Percentiles rank a stretch among this genome's conserved stretches.
phyloP scores from a whole-genome alignment of 2,329 filamentous ascomycete genomes.

The Thielaviopsis ethacetica region DNA sequence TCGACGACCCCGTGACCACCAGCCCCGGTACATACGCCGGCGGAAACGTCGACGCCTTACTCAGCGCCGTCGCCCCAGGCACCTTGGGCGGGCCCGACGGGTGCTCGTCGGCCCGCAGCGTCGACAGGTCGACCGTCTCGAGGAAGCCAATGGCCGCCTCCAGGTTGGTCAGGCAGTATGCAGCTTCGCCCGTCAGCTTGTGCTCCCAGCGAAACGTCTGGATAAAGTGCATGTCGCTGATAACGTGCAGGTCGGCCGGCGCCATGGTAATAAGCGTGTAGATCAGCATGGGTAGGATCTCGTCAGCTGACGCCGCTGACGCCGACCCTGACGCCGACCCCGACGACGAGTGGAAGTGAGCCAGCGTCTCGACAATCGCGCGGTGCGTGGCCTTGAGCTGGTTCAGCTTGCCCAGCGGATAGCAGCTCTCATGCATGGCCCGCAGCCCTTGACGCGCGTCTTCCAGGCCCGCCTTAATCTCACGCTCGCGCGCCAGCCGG shows the following conservation, averaged over 20 bases:
- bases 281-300: conserved; percentile 92
- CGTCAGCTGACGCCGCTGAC: conserved; percentile 95
- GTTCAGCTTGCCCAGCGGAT: conserved; percentile 80
- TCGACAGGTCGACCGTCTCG: conserved; percentile 87
- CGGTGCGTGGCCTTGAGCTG: conserved; percentile 81
- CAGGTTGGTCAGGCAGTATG: conserved; percentile 90
- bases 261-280: conserved; percentile 87
- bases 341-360: conserved; percentile 45
- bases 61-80: conserved; percentile 30
- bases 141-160: conserved; percentile 91
- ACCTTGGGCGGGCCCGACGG: conserved; percentile 50
- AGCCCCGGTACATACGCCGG: conserved; percentile 32
- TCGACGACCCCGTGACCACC: conserved; percentile 20
- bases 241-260: conserved; percentile 69
- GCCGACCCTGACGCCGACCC: conserved; percentile 27
- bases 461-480: conserved; percentile 57
- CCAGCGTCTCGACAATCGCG: conserved; percentile 75
- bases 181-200: conserved; percentile 83
- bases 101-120: conserved; percentile 63
- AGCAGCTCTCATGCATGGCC: conserved; percentile 73
- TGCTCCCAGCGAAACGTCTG: conserved; percentile 74
- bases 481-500: conserved; percentile 41
- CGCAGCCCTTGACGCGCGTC: conserved; percentile 51
- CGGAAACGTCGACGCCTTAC: conserved; percentile 34
- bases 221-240: conserved; percentile 91